A percentile compares a stretch with the other conserved stretches of the same genome.
phyloP scores from a whole-genome alignment of 371 early-diverging fungal genomes.

The Mucor sp. region DNA sequence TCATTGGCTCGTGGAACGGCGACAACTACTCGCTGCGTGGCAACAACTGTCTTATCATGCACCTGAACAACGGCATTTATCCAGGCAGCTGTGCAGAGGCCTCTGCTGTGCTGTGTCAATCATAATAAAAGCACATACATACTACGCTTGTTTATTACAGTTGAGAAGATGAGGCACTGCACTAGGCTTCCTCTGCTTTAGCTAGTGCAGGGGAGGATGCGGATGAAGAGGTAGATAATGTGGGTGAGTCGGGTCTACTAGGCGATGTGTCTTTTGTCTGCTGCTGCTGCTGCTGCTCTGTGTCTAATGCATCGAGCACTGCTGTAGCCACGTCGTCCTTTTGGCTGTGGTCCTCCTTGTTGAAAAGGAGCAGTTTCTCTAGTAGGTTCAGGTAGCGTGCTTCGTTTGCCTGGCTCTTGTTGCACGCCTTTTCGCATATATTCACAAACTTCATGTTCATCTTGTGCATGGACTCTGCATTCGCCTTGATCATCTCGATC shows the following conservation, averaged over 20 bases:
- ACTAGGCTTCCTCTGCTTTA: too few relatives aligned
- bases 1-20: slow-evolving; percentile 28
- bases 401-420: background rate
- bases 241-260: background rate
- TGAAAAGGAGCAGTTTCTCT: background rate
- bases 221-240: background rate
- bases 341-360: background rate
- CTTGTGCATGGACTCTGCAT: slow-evolving; percentile 1
- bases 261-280: background rate
- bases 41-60: slow-evolving; percentile 15
- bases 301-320: too few relatives aligned
- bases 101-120: slow-evolving; percentile 13
- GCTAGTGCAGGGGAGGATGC: background rate
- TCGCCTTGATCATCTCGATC: background rate
- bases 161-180: too few relatives aligned
- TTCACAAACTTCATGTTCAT: slow-evolving; percentile 9
- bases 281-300: background rate
- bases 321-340: background rate
- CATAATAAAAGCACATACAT: too few relatives aligned
- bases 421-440: slow-evolving; percentile 3
- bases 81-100: slow-evolving; percentile 16
- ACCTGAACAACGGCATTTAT: slow-evolving; percentile 15
- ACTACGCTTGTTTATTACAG: too few relatives aligned
- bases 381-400: slow-evolving; percentile 5
- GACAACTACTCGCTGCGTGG: slow-evolving; percentile 15